Base-by-base conservation (phyloP, 202 grass and related monocot species). In the Setaria viridis region DNA sequence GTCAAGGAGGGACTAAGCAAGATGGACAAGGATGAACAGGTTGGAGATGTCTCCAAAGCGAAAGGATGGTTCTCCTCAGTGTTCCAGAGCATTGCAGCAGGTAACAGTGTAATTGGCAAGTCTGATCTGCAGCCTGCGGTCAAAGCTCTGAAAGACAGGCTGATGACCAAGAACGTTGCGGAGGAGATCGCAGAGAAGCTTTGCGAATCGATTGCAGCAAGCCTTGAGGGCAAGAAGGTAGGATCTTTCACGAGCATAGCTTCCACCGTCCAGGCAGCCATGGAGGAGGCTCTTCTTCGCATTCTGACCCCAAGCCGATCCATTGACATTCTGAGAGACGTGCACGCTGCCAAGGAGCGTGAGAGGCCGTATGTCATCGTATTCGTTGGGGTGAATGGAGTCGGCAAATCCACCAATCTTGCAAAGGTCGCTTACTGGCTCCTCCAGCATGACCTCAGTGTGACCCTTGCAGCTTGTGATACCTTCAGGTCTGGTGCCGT, bases 141-240 rank as follows among this genome's bases (percentile, higher is more conserved):
- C 19, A 45, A 29, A 4, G 54, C 72, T 5, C 72, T 75, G 3
- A 75, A 75, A 4, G 72, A 56, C 32, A 54, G 16, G 72, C 16
- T 56, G 1, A 93, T 93, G 88, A 81, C 91, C 54, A 91, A 91
- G 66, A 91, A 94, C 57, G 89, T 89, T 80, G 89, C 89, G 11
- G 89, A 87, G 82, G 92, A 94, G 74, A 94, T 94, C 42, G 86
- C 92, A 39, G 92, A 91, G 72, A 89, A 87, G 70, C 92, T 94
- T 70, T 91, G 86, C 32, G 86, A 87, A 69, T 94, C 92, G 15
- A 84, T 94, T 9, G 83, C 92, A 13, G 67, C 86, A n/a, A 91
- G 89, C 77, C 80, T 91, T 4, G 92, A 87, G 37, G 92, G 92
- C 33, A 94, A 89, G 72, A 87, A 82, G 58, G 72, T 89, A 13